A percentile compares a stretch with the other conserved stretches of the same genome.
Conservation (phyloP, 1,139 yeast species). For the Eremothecium cymbalariae region DNA sequence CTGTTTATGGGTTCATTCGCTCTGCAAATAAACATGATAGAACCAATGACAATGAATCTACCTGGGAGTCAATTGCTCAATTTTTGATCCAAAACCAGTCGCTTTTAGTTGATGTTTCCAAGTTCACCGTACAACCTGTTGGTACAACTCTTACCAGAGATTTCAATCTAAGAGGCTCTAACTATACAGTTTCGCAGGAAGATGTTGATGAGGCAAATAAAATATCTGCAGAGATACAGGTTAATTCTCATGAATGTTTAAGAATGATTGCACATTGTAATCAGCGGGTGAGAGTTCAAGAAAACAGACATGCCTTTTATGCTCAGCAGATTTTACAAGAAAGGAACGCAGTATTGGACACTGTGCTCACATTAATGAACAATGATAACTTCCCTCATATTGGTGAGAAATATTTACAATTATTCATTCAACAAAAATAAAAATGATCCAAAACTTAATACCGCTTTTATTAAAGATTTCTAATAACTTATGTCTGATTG, state of each 20-base stretch:
- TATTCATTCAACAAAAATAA: conserved; percentile 32
- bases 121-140: conserved; percentile 3
- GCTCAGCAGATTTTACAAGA: conserved; percentile 27
- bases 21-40: conserved; percentile 5
- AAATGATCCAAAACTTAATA: conserved; percentile 31
- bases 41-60: conserved; percentile 4
- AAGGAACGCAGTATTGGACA: conserved; percentile 33
- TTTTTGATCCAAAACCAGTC: conserved; percentile 8
- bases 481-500: conserved; percentile 7
- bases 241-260: conserved; percentile 39
- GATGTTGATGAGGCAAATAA: conserved; percentile 12
- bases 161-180: conserved; percentile 12
- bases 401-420: conserved; percentile 38
- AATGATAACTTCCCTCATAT: conserved; percentile 32
- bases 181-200: conserved; percentile 10
- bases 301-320: conserved; percentile 15
- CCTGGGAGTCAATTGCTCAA: conserved; percentile 6
- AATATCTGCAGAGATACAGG: conserved; percentile 11
- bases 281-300: conserved; percentile 35
- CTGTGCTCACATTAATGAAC: conserved; percentile 37
- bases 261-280: conserved; percentile 40
- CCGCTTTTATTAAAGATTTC: conserved; percentile 18
- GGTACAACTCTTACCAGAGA: background rate
- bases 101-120: conserved; percentile 7
- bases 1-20: conserved; percentile 11